Base-by-base conservation (phyloP, 225 moss, liverwort and hornwort species). In the Sphagnum contortum region DNA sequence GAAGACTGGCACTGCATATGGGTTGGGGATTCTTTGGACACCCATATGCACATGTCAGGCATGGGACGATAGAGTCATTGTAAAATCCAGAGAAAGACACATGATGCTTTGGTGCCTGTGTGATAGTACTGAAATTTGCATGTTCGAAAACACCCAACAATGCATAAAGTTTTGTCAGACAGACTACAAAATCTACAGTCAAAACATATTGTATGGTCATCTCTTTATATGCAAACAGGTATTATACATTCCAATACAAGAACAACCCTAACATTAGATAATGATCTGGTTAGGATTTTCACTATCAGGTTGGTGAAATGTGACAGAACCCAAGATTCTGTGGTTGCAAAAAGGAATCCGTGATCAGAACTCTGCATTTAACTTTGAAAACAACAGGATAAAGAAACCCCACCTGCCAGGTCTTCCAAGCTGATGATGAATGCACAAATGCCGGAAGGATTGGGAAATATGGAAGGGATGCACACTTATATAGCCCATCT, bases 71-170 rank as follows among this genome's bases (percentile, higher is more conserved):
- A 5, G 91, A 91, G 12, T 76, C 83, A 45, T 91, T 95, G 81
- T 84, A 95, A 44, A 83, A 91, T 0, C 85, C 91, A n/a, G 94
- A 95, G 70, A 91, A 91, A 2, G 94, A 95, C 51, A 95, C 82
- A 61, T 91, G 91, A 73, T 89, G 91, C 69, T 73, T 95, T 3
- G 87, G 87, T 0, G 79, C 82, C 4, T 81, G 61, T 58, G 68
- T 81, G 73, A 77, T 82, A 8, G 5, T 48, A 1, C 82, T 80
- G 29, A 29, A 29, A 29, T 29, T 29, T 29, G 29, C 29, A 29
- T 29, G 29, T 29, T 1, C 29, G 1, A 29, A 29, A 29, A 29
- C 29, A 29, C 9, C 3, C 4, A 50, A 9, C 9, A 50, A 14
- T 11, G 10, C 5, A 53, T 12, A 12, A 44, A 51, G 29, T 29